Evolutionary conservation across 176 grass and related monocot species (phyloP).

Genomic region (Ampelocalamus luodianensis): DNA sequence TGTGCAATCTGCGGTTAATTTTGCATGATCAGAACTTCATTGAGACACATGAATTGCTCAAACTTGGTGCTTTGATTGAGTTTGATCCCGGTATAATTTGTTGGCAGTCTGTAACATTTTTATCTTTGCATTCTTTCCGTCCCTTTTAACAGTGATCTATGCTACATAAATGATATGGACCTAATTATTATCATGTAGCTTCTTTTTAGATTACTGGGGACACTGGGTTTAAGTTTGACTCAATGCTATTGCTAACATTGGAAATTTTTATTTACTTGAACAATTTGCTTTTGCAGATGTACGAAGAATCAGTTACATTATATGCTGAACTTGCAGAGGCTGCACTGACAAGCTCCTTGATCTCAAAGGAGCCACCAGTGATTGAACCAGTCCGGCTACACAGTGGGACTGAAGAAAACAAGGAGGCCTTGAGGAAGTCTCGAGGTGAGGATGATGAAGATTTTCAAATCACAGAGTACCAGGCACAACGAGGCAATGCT

Average conservation of each 20-base stretch:
- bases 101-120: background rate
- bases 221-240: background rate
- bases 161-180: slow-evolving; percentile 1
- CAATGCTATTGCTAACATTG: slow-evolving; percentile 18
- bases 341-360: slow-evolving; percentile 83
- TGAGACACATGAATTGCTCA: background rate
- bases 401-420: slow-evolving; percentile 97
- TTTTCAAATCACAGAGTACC: slow-evolving; percentile 96
- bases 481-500: slow-evolving; percentile 85
- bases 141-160: background rate
- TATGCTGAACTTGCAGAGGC: slow-evolving; percentile 96
- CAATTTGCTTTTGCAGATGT: slow-evolving; percentile 63
- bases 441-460: slow-evolving; percentile 92
- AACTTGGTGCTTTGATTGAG: background rate
- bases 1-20: background rate
- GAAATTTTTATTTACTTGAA: slow-evolving; percentile 4
- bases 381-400: slow-evolving; percentile 84
- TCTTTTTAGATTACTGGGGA: slow-evolving; percentile 3
- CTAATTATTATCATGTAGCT: slow-evolving; percentile 2
- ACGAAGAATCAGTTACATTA: slow-evolving; percentile 84
- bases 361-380: slow-evolving; percentile 87
- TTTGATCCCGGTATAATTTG: background rate
- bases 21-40: background rate
- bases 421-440: slow-evolving; percentile 84
- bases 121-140: background rate